phyloP scores from a whole-genome alignment of 352 stramenopile species.

The Plasmopara halstedii region DNA sequence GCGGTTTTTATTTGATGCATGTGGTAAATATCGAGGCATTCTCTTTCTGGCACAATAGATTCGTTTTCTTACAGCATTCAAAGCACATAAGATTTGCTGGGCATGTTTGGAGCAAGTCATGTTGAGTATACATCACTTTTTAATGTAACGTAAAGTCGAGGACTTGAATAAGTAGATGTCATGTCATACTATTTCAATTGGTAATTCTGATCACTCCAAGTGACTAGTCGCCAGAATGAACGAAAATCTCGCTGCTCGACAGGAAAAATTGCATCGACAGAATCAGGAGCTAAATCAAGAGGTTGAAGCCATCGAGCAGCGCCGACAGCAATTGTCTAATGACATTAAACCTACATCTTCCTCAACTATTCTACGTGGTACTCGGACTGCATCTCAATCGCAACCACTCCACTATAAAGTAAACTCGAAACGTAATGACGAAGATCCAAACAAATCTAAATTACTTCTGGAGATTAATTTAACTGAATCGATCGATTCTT shows the following conservation, averaged over 20 bases:
- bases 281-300: slow-evolving; percentile 59
- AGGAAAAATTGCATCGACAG: slow-evolving; percentile 49
- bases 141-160: too few species aligned
- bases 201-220: not conserved
- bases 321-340: slow-evolving; percentile 31
- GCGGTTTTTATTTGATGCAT: slow-evolving; percentile 33
- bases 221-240: slow-evolving; percentile 35
- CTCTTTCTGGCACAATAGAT: slow-evolving; percentile 18
- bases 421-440: not conserved
- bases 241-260: slow-evolving; percentile 44
- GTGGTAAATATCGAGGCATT: slow-evolving; percentile 28
- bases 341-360: slow-evolving; percentile 8
- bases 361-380: slow-evolving; percentile 9
- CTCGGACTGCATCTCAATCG: slow-evolving; percentile 4
- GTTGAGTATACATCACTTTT: too few species aligned
- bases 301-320: slow-evolving; percentile 59
- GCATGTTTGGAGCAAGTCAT: too few species aligned
- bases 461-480: slow-evolving; percentile 33
- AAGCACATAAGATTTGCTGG: not conserved
- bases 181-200: too few species aligned
- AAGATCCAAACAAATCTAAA: slow-evolving; percentile 7
- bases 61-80: not conserved
- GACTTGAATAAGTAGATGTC: too few species aligned
- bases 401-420: slow-evolving; percentile 2
- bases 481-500: slow-evolving; percentile 48